These are phyloP conservation scores for Haematococcus sp. DNA, from an alignment of 139 green algal species.

Conservation along the genomic window DNA sequence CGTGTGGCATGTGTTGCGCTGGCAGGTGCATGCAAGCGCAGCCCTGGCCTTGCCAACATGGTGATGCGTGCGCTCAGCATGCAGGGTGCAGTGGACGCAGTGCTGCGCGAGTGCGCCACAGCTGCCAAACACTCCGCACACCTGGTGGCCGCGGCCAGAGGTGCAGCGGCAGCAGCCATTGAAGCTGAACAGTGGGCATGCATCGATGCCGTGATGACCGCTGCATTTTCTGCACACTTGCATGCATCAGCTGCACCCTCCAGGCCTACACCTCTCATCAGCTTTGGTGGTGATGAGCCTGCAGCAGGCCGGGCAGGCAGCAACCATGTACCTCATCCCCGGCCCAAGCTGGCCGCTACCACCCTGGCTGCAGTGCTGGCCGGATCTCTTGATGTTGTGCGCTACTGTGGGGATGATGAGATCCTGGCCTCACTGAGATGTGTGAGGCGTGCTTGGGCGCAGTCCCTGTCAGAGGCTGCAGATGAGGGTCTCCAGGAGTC, in stretches of 20 bases:
- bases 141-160: not conserved
- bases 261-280: no score
- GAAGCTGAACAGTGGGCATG: conserved; percentile 11
- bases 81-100: not conserved
- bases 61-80: no score
- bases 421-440: conserved; percentile 4
- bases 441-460: conserved; percentile 9
- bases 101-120: conserved; percentile 10
- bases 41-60: no score
- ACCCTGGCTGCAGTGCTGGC: not conserved
- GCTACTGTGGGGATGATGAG: not conserved
- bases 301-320: no score
- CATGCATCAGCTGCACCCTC: no score
- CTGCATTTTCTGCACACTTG: not conserved
- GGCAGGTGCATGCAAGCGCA: no score
- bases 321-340: no score
- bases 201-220: conserved; percentile 9
- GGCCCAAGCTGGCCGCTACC: not conserved
- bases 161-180: not conserved
- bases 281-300: no score
- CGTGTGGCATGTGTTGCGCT: no score
- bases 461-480: conserved; percentile 3
- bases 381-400: not conserved
- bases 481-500: not conserved
- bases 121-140: not conserved